phyloP scores from a whole-genome alignment of 192 early-diverging fungal species.

The Coemansia sp. region DNA sequence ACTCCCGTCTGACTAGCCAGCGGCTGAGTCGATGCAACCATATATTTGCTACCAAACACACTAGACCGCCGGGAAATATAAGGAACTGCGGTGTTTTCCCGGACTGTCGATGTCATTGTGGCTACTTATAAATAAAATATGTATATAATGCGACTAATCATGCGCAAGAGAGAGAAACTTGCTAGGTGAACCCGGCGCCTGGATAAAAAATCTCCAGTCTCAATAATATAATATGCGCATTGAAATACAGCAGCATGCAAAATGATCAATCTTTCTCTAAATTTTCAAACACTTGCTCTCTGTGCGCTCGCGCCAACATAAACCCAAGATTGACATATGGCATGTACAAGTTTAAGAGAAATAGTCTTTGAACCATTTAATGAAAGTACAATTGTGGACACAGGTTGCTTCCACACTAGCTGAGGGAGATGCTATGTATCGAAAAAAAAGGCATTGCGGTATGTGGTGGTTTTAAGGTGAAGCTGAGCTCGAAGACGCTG shows the following conservation, averaged over 20 bases:
- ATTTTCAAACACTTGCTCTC: not conserved
- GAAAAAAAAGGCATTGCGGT: not conserved
- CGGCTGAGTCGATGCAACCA: conserved; percentile 69
- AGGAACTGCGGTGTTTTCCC: conserved; percentile 14
- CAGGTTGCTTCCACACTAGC: not conserved
- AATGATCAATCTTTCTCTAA: not conserved
- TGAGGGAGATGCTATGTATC: not conserved
- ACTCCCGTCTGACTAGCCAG: conserved; percentile 69
- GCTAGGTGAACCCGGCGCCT: too few relatives aligned
- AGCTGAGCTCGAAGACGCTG: conserved; percentile 11
- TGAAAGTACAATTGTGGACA: not conserved
- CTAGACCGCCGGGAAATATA: conserved; percentile 55
- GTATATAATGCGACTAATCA: not conserved
- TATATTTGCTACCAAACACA: conserved; percentile 61
- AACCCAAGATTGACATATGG: not conserved
- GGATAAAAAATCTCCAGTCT: too few relatives aligned
- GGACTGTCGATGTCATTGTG: conserved; percentile 32
- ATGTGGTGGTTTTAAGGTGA: not conserved
- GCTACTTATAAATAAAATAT: not conserved
- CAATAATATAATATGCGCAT: not conserved
- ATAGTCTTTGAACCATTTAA: not conserved
- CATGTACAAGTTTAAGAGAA: not conserved
- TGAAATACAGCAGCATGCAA: not conserved
- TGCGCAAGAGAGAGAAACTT: too few relatives aligned
- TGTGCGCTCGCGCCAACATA: too few relatives aligned